Base-by-base conservation (phyloP, 2,329 filamentous ascomycete genomes). In the Mycocentrospora acerina region DNA sequence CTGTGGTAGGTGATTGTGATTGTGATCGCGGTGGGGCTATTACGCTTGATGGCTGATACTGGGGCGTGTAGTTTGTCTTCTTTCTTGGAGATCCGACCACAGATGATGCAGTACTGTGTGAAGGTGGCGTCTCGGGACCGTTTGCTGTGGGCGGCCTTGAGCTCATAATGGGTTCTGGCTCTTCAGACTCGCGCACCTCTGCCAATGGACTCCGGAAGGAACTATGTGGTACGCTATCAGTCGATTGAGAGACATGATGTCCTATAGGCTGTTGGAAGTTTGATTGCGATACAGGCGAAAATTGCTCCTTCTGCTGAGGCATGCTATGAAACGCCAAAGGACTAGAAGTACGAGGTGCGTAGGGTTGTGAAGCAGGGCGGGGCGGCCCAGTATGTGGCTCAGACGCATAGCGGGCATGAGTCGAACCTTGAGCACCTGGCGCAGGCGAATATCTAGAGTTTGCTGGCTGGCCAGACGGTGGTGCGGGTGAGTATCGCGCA, bases 331-430 rank as follows among this genome's bases (percentile, higher is more conserved):
- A 75, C 22, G 80, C 80, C 12, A 84, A 68, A 12, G 81, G 81
- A 59, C 81, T 83, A n/a, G 80, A 83, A 6, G 80, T 83, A 39
- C 81, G 73, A 13, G 81, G 81, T 28, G 80, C 77, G 59, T 82
- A 83, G 4, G 77, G 71, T 44, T 80, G 70, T 11, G 67, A 54
- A 61, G 67, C 46, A 62, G 71, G 57, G 36, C 57, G 59, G 29
- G 57, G 60, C 9, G 57, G 60, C 16, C 42, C 55, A 15, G 38
- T 57, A 4, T 51, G 46, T 11, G 67, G 60, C n/a, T 69, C 63
- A 24, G 69, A 62, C 18, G 55, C 57, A 45, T 72, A 69, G 24
- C 66, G 60, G 40, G 52, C 62, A 38, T 70, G 66, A 22, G 61
- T 37, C 25, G 64, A 53, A 16, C 54, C 60, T 27, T 62, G 57